phyloP scores from a whole-genome alignment of 2,329 filamentous ascomycete species.

The Helotiales sp. region DNA sequence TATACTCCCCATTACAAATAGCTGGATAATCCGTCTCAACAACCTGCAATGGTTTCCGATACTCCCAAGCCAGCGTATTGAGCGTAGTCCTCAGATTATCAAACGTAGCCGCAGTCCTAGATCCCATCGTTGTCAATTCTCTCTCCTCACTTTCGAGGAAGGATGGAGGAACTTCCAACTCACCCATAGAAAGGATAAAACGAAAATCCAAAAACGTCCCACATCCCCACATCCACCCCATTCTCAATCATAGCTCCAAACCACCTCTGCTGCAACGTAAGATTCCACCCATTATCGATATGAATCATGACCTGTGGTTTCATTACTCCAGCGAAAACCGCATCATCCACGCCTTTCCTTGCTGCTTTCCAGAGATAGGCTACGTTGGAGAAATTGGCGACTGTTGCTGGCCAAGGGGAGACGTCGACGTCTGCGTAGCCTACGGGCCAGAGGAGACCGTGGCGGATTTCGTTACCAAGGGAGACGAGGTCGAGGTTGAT shows the following conservation, averaged over 20 bases:
- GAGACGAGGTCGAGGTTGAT: constrained; percentile 62
- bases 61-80: constrained; percentile 56
- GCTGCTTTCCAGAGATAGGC: constrained; percentile 62
- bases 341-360: constrained; percentile 62
- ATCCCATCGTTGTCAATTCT: background rate
- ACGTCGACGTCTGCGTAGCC: constrained; percentile 50
- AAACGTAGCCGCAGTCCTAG: constrained; percentile 56
- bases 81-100: constrained; percentile 54
- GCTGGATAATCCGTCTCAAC: constrained; percentile 72
- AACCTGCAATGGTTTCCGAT: constrained; percentile 65
- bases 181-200: constrained; percentile 69
- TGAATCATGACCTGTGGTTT: constrained; percentile 72
- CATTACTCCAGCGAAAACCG: constrained; percentile 42
- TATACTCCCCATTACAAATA: constrained; percentile 57
- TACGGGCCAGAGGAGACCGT: constrained; percentile 65
- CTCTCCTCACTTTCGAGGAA: background rate
- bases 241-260: constrained; percentile 62
- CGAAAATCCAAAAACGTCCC: constrained; percentile 67
- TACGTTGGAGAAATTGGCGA: constrained; percentile 55
- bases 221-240: constrained; percentile 56
- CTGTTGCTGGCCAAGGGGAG: constrained; percentile 32
- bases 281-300: constrained; percentile 72
- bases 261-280: constrained; percentile 58
- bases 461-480: constrained; percentile 73
- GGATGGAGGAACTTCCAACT: no score